phyloP scores from a whole-genome alignment of 192 early-diverging fungal species.

The Umbelopsis vinacea region DNA sequence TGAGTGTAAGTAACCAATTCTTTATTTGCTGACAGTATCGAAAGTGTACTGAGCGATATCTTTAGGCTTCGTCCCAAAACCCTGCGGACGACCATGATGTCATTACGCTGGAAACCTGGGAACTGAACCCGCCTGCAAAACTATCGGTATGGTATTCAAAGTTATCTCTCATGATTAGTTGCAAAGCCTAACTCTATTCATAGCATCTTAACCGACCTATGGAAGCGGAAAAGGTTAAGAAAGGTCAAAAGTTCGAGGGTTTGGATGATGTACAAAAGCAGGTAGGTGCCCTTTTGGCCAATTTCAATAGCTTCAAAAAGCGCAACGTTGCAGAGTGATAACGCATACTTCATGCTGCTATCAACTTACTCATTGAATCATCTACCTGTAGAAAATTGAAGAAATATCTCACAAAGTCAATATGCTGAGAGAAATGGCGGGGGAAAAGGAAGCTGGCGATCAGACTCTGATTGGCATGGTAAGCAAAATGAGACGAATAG shows the following conservation, averaged over 20 bases:
- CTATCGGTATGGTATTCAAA: slow-evolving; percentile 33
- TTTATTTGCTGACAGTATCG: too few relatives aligned
- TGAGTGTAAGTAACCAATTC: slow-evolving; percentile 49
- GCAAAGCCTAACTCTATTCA: neutral
- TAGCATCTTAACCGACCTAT: slow-evolving; percentile 34
- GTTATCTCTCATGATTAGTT: neutral
- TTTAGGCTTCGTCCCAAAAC: slow-evolving; percentile 41
- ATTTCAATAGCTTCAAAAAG: too few relatives aligned
- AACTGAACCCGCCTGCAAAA: slow-evolving; percentile 65
- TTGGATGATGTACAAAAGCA: slow-evolving; percentile 37
- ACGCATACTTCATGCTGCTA: too few relatives aligned
- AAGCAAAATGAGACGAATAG: neutral
- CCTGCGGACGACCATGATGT: slow-evolving; percentile 80
- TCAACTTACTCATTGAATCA: neutral
- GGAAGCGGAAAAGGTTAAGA: slow-evolving; percentile 32
- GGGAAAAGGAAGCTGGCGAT: slow-evolving; percentile 21
- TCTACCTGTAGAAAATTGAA: slow-evolving; percentile 34
- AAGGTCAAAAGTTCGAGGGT: slow-evolving; percentile 33
- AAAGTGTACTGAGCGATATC: neutral
- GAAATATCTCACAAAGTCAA: slow-evolving; percentile 34
- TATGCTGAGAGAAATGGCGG: slow-evolving; percentile 3
- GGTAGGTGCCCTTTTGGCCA: slow-evolving; percentile 10
- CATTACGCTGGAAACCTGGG: slow-evolving; percentile 65
- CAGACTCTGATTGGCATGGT: slow-evolving; percentile 28
- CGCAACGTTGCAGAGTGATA: too few relatives aligned